Percentiles rank a stretch among this genome's conserved stretches.
Conservation (phyloP, 208 protist genomes). For the Trypanosomatidae sp. region DNA sequence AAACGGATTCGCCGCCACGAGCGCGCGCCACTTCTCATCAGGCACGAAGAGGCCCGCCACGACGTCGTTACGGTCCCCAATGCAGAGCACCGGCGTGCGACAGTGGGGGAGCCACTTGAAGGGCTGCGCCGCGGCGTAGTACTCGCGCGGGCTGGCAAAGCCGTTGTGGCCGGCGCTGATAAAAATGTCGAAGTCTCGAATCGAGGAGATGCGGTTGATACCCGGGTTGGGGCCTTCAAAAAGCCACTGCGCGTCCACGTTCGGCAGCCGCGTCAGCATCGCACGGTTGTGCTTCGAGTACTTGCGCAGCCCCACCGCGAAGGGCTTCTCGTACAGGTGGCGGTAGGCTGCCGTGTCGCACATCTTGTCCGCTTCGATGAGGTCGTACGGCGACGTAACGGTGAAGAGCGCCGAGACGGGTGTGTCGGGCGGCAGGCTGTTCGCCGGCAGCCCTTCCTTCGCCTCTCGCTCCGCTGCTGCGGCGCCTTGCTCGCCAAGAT, state of each 20-base stretch:
- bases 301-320: constrained; percentile 25
- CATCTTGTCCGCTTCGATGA: constrained; percentile 26
- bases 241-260: constrained; percentile 27
- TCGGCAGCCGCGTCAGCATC: constrained; percentile 38
- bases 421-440: constrained; percentile 20
- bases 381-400: constrained; percentile 50
- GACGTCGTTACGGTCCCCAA: constrained; percentile 49
- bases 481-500: constrained; percentile 54
- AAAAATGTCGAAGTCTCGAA: constrained; percentile 39
- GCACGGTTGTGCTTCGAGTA: constrained; percentile 49
- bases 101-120: constrained; percentile 34
- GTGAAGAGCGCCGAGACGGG: constrained; percentile 38
- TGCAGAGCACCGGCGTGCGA: constrained; percentile 44
- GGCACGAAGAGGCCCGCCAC: constrained; percentile 34
- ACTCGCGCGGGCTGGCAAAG: constrained; percentile 31
- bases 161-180: constrained; percentile 60
- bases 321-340: constrained; percentile 28
- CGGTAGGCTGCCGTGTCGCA: constrained; percentile 23
- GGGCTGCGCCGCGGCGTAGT: constrained; percentile 48
- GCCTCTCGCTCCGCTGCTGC: neutral
- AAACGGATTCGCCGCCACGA: constrained; percentile 25
- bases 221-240: constrained; percentile 28
- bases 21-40: constrained; percentile 27
- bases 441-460: neutral
- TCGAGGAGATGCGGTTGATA: constrained; percentile 23